Evolutionary conservation across 176 grass and related monocot genomes (phyloP).

Genomic region (Miscanthus lutarioriparius): DNA sequence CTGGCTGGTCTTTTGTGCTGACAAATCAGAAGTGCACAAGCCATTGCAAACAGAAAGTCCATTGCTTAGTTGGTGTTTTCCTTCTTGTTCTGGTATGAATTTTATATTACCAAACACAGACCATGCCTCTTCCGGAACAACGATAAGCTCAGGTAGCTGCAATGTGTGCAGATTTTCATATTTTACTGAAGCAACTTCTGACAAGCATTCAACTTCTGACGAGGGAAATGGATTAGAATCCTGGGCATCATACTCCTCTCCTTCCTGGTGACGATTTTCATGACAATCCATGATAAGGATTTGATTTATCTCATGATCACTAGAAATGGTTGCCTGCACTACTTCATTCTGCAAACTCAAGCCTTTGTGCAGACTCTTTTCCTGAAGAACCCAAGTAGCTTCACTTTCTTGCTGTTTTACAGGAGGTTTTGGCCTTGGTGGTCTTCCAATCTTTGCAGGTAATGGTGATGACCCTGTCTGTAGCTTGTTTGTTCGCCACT

Average conservation of each 20-base stretch:
- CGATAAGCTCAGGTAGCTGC: conserved; percentile 40
- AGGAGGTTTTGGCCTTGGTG: conserved; percentile 58
- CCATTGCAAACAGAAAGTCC: conserved; percentile 15
- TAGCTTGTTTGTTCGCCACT: conserved; percentile 64
- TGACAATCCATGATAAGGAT: conserved; percentile 14
- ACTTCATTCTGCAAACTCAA: conserved; percentile 49
- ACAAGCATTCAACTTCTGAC: conserved; percentile 12
- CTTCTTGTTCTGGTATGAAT: conserved; percentile 36
- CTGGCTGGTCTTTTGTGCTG: not conserved
- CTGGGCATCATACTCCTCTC: conserved; percentile 23
- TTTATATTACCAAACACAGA: conserved; percentile 46
- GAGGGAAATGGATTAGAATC: conserved; percentile 27
- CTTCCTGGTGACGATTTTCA: conserved; percentile 20
- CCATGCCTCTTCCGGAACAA: conserved; percentile 50
- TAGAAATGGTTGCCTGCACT: conserved; percentile 1
- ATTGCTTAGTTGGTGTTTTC: conserved; percentile 14
- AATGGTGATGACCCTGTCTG: conserved; percentile 34
- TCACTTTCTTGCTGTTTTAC: conserved; percentile 21
- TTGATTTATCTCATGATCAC: conserved; percentile 21
- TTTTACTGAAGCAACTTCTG: conserved; percentile 28
- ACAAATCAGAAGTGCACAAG: conserved; percentile 9
- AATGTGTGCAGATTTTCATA: conserved; percentile 22
- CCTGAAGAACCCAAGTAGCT: conserved; percentile 25
- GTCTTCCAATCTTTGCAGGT: conserved; percentile 52
- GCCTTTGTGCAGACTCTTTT: not conserved